phyloP scores from a whole-genome alignment of 305 asterid species.

The Euphrasia arctica region DNA sequence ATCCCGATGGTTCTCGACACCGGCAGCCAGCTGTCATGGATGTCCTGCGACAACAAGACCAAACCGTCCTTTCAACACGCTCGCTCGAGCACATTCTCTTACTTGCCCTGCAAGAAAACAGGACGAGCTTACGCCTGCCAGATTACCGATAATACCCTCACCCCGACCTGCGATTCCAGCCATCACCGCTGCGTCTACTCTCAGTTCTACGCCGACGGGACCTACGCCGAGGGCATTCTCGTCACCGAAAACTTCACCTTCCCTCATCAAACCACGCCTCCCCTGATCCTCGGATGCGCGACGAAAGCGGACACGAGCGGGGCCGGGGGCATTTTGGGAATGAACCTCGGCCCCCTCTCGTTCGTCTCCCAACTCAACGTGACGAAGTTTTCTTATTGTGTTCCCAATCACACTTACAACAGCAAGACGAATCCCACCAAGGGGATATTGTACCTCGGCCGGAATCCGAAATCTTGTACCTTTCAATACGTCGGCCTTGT shows the following conservation, averaged over 20 bases:
- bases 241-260: constrained; percentile 62
- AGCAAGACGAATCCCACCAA: constrained; percentile 29
- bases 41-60: not conserved
- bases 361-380: constrained; percentile 72
- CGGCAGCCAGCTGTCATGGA: not conserved
- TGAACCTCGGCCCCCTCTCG: constrained; percentile 78
- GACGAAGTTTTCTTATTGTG: constrained; percentile 75
- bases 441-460: constrained; percentile 74
- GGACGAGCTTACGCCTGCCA: not conserved
- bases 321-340: constrained; percentile 90
- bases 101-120: not conserved
- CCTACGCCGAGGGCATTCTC: constrained; percentile 86
- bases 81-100: not conserved
- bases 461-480: constrained; percentile 52
- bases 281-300: constrained; percentile 77
- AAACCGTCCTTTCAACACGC: not conserved
- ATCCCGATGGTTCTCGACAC: not conserved
- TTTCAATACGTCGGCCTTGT: constrained; percentile 49
- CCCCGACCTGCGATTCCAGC: constrained; percentile 71
- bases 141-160: constrained; percentile 78
- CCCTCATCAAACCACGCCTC: constrained; percentile 60
- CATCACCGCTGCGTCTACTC: constrained; percentile 66
- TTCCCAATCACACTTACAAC: constrained; percentile 30
- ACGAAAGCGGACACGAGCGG: constrained; percentile 36
- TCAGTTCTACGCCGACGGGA: constrained; percentile 85